These are phyloP conservation scores for Cucurbita ficifolia DNA, from an alignment of 306 rosid species.

Conservation along the genomic window DNA sequence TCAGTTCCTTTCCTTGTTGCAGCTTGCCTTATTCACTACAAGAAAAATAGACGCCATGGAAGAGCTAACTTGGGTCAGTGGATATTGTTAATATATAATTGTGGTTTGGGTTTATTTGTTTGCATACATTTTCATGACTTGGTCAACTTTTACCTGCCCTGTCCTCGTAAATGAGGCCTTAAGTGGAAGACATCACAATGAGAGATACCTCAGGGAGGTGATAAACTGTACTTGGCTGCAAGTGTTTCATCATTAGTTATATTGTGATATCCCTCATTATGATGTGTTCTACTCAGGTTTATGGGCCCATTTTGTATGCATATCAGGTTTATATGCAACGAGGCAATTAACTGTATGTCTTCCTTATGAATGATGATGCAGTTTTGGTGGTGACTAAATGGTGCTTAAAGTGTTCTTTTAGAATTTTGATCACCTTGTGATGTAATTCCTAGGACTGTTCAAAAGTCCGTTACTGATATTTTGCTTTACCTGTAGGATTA, in stretches of 20 bases:
- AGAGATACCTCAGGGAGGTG: neutral
- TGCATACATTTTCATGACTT: slow-evolving; percentile 1
- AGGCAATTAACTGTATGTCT: neutral
- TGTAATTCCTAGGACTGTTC: neutral
- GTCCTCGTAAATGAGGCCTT: neutral
- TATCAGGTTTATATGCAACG: neutral
- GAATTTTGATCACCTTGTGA: neutral
- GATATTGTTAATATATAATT: slow-evolving; percentile 2
- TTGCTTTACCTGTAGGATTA: slow-evolving; percentile 46
- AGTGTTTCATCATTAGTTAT: neutral
- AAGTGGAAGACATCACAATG: neutral
- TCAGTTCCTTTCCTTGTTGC: slow-evolving; percentile 17
- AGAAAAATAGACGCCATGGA: slow-evolving; percentile 64
- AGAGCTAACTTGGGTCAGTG: slow-evolving; percentile 89
- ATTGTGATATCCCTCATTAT: neutral
- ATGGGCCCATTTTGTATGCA: neutral
- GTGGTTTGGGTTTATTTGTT: slow-evolving; percentile 10
- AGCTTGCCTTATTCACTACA: slow-evolving; percentile 86
- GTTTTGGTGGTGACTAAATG: neutral
- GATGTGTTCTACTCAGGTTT: neutral
- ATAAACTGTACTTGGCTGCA: neutral
- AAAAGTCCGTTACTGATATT: neutral
- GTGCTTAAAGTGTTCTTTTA: neutral
- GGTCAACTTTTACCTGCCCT: neutral
- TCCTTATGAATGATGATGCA: neutral